phyloP scores from a whole-genome alignment of 1,284 basidiomycete genomes.

The Sanghuangporus baumii region DNA sequence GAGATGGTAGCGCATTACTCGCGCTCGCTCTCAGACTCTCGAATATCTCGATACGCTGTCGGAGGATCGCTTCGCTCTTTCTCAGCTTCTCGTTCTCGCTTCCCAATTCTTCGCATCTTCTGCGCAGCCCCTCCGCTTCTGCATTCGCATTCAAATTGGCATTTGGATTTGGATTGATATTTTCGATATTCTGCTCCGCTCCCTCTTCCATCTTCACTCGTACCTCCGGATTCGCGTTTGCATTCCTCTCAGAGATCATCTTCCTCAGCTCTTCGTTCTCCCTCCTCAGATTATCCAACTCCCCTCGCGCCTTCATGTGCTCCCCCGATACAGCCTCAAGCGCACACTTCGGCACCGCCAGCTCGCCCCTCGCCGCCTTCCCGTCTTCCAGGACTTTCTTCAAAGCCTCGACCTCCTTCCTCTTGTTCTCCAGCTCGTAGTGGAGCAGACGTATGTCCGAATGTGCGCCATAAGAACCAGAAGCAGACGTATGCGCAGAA shows the following conservation, averaged over 20 bases:
- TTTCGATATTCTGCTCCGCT: background rate
- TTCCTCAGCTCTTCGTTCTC: background rate
- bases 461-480: background rate
- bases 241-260: background rate
- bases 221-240: background rate
- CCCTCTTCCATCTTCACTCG: background rate
- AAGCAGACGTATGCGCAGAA: background rate
- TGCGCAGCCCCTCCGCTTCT: background rate
- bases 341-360: background rate
- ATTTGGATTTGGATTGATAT: background rate
- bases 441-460: too few species aligned
- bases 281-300: background rate
- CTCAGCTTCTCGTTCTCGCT: background rate
- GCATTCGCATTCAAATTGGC: background rate
- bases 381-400: background rate
- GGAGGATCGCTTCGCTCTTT: background rate
- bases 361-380: too few species aligned
- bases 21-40: background rate
- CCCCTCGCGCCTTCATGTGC: background rate
- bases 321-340: background rate
- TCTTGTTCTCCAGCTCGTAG: background rate
- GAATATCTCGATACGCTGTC: background rate
- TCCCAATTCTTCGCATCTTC: background rate
- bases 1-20: background rate
- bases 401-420: background rate